Evolutionary conservation across 352 stramenopile species (phyloP).

Genomic region (Globisporangium mamillatum): DNA sequence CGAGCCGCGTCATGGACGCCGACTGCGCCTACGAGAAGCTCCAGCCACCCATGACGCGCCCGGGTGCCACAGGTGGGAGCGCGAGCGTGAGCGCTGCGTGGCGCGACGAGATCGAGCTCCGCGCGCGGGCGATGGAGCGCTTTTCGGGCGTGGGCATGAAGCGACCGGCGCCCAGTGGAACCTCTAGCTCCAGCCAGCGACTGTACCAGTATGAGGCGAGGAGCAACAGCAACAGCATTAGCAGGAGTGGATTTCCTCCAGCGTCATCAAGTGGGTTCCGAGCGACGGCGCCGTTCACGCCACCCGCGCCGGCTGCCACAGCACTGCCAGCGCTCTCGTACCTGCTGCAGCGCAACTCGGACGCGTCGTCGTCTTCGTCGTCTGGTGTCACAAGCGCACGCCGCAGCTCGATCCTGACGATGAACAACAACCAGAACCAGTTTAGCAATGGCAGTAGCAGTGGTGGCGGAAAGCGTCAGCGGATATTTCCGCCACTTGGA

Average conservation of each 20-base stretch:
- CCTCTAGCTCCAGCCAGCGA: background rate
- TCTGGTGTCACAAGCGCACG: background rate
- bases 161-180: conserved; percentile 2
- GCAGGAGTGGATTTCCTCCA: background rate
- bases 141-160: background rate
- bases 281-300: background rate
- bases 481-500: conserved; percentile 10
- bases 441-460: background rate
- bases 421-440: background rate
- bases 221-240: background rate
- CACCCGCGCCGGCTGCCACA: background rate
- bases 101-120: conserved; percentile 13
- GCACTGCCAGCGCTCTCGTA: conserved; percentile 19
- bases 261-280: background rate
- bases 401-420: background rate
- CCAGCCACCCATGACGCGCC: conserved; percentile 2
- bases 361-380: background rate
- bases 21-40: conserved; percentile 12
- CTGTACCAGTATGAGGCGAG: background rate
- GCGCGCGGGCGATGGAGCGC: conserved; percentile 3
- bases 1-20: conserved; percentile 9
- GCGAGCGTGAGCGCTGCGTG: conserved; percentile 7
- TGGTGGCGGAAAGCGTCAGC: conserved; percentile 14
- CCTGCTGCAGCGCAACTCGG: conserved; percentile 16
- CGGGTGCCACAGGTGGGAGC: background rate